Evolutionary conservation across 2,329 filamentous ascomycete genomes (phyloP), one percentile per base, ranked within the genome.

Genomic region (Xylariales sp.): DNA sequence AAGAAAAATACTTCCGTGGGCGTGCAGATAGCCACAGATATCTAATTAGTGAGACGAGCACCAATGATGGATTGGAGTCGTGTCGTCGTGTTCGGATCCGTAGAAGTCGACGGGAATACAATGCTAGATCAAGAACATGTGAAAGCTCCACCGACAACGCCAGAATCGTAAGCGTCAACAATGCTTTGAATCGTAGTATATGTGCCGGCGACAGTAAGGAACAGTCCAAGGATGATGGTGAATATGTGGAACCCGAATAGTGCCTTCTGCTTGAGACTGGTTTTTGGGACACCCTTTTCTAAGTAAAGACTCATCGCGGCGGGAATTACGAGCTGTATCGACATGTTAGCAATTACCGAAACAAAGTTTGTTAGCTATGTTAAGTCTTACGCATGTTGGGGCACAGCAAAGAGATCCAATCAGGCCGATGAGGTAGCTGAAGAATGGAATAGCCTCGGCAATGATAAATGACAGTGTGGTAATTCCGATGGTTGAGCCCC

Each of bases 121-220:
- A n/a, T n/a, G n/a, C n/a, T n/a, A n/a, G n/a, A n/a, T n/a, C n/a
- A n/a, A n/a, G 24, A 29, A 30, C 52, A 54, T 4, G 45, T 48
- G 31, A 53, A 53, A 6, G 50, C 40, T 2, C 33, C 38, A 8
- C 43, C 42, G 16, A 55, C 50, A 2, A 34, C 31, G 8, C 51
- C 49, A 10, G 42, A 35, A 7, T 24, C 32, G 23, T 55, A 55
- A 3, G 51, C 52, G 31, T 55, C 40, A 4, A 53, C 38, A 13
- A 55, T 52, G 18, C 51, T 54, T 37, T 54, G 49, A 25, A 54
- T 44, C 2, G 47, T 53, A 1, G 50, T 54, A 19, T 53, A 54
- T 2, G 52, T 52, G 17, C 52, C 50, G 14, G 46, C 43, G 23
- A 55, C 35, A 1, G 50, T 48, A 30, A 55, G 43, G 27, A 54